Evolutionary conservation across 2,329 filamentous ascomycete genomes (phyloP), one percentile per base, ranked within the genome.

Genomic region (Scolecobasidium constrictum): DNA sequence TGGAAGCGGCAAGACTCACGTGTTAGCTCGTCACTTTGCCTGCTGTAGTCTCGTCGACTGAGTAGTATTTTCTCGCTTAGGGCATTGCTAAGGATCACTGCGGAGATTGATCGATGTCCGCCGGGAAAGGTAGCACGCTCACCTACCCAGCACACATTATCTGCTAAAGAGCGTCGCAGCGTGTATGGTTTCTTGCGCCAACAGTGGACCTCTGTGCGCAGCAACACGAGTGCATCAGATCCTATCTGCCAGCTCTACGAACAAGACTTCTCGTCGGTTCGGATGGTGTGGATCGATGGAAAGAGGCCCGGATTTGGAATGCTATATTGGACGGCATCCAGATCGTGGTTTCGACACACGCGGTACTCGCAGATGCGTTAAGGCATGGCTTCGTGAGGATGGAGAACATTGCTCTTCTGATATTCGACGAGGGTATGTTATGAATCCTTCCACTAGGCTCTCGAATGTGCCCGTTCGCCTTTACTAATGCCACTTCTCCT

Each of bases 341-440:
- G 1, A 68, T 92, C n/a, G 74, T 93, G 4, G 71, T 93, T 2
- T 86, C 83, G 0, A 92, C 87, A 0, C 78, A 81, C 47, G 79
- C 83, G 47, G 72, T 93, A 2, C 67, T 94, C 11, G 64, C 77
- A 3, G 83, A 93, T 59, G 85, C 84, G 3, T 66, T 93, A 35
- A 66, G 63, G 1, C 84, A 90, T 60, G 83, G 72, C 0, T 93
- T 92, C 55, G 72, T 94, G 2, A 67, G 57, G 2, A 72, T 93
- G 52, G 55, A 65, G 0, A 66, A 65, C 2, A 60, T 94, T 18
- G 69, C 79, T 4, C 65, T 94, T 4, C 62, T 93, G n/a, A 72
- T 94, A 0, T 83, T 94, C 51, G 86, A 94, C 53, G 87, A 94
- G 76, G 84, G 84, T 81, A 55, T 43, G 62, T 48, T 34, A 41